Conservation (phyloP, 2,329 filamentous ascomycete genomes). For the Fusarium humuli region DNA sequence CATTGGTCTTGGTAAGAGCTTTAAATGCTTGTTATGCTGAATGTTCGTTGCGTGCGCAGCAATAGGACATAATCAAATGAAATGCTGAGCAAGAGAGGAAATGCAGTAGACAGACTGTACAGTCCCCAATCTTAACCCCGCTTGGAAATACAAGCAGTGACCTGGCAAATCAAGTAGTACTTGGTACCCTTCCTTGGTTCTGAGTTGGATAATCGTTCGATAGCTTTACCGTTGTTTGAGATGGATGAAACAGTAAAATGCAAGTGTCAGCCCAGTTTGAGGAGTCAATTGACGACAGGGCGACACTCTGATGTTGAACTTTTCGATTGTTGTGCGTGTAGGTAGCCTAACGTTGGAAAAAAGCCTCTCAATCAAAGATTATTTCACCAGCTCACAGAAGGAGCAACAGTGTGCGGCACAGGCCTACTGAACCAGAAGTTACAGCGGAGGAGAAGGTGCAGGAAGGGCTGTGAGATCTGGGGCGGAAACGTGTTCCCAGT, state of each 20-base stretch:
- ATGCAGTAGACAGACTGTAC: background rate
- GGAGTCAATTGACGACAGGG: constrained; percentile 5
- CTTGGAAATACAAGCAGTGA: background rate
- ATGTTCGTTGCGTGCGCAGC: background rate
- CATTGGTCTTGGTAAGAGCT: background rate
- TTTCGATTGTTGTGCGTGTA: background rate
- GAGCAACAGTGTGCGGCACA: constrained; percentile 14
- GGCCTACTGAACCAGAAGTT: background rate
- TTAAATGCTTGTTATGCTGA: background rate
- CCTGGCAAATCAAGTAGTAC: background rate
- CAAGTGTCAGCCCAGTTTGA: constrained; percentile 30
- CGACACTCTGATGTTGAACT: constrained; percentile 6
- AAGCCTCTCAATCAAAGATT: background rate
- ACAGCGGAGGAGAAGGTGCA: background rate
- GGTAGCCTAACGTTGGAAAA: background rate
- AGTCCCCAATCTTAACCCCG: background rate
- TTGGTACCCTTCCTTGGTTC: background rate
- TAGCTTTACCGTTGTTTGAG: background rate
- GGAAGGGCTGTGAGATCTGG: background rate
- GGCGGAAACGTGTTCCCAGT: constrained; percentile 4
- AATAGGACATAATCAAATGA: constrained; percentile 3
- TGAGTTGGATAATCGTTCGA: background rate
- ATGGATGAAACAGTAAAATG: constrained; percentile 13
- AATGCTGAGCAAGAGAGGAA: background rate
- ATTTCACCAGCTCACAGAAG: background rate